Evolutionary conservation across 768 basidiomycete genomes (phyloP), one percentile per base, ranked within the genome.

Genomic region (Cystofilobasidium capitatum): DNA sequence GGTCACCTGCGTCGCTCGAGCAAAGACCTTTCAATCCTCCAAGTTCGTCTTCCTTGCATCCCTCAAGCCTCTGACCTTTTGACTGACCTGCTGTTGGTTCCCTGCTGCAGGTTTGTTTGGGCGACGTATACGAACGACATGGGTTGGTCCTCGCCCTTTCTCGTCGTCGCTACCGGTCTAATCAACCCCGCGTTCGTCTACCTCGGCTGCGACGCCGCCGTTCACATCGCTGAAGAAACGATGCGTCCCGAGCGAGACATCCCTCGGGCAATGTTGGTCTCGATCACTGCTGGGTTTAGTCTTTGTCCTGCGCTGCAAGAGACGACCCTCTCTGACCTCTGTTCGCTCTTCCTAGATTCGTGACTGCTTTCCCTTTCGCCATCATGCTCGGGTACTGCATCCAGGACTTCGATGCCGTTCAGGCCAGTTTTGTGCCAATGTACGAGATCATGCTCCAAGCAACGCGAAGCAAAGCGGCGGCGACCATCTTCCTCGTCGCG

Each of bases 71-170:
- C 12, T 20, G 40, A 42, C 40, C 40, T 59, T 51, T n/a, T n/a
- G n/a, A n/a, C n/a, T n/a, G n/a, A n/a, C n/a, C n/a, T n/a, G n/a
- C n/a, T n/a, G n/a, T n/a, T n/a, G n/a, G 37, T 44, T 8, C 44
- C 44, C 33, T 36, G 59, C 14, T 40, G 42, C 49, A 58, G 55
- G 51, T 57, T 57, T 17, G 64, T 65, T 37, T 65, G 64, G 64
- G 55, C 29, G 3, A 57, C 64, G 24, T 65, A 65, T 54, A 65
- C 54, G 3, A 65, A 65, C 42, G 64, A 58, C n/a, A 65, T 58
- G 24, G 64, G 64, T 26, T 65, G 64, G 64, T 9, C 12, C 22
- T 29, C 22, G 4, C 13, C 54, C 26, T 65, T 65, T 49, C 36
- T 65, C 37, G 55, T 58, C 20, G 55, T 65, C 40, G 29, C 37